phyloP scores from a whole-genome alignment of 1,284 basidiomycete genomes.

The Ustilago lituana region DNA sequence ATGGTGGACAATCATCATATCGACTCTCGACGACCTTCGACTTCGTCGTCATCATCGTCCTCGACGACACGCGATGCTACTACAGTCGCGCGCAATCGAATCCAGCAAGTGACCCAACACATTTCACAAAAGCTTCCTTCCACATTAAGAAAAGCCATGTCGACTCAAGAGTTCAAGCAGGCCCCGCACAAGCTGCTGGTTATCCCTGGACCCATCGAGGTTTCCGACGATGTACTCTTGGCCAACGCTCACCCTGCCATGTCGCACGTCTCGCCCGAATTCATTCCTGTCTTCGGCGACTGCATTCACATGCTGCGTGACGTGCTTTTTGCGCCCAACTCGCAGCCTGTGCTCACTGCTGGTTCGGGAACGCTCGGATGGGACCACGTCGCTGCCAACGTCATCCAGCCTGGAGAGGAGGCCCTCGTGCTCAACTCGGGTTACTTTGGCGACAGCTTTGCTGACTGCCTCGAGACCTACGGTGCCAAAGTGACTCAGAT shows the following conservation, averaged over 20 bases:
- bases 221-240: conserved; percentile 76
- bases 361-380: conserved; percentile 96
- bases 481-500: conserved; percentile 89
- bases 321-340: conserved; percentile 72
- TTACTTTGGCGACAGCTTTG: conserved; percentile 66
- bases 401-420: conserved; percentile 80
- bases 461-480: conserved; percentile 74
- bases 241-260: conserved; percentile 66
- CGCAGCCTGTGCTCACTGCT: conserved; percentile 78
- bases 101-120: conserved; percentile 43
- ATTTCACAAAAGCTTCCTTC: conserved; percentile 44
- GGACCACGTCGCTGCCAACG: conserved; percentile 74
- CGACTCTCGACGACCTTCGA: conserved; percentile 28
- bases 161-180: conserved; percentile 57
- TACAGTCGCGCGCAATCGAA: conserved; percentile 29
- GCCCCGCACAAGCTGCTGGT: conserved; percentile 66
- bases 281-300: conserved; percentile 88
- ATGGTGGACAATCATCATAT: conserved; percentile 16
- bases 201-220: conserved; percentile 84
- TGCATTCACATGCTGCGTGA: conserved; percentile 85
- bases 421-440: conserved; percentile 78
- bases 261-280: conserved; percentile 86
- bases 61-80: conserved; percentile 11
- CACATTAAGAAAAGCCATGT: conserved; percentile 45
- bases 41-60: conserved; percentile 10